Conservation (phyloP, 75 land plant genomes). For the Chamaecyparis obtusa region DNA sequence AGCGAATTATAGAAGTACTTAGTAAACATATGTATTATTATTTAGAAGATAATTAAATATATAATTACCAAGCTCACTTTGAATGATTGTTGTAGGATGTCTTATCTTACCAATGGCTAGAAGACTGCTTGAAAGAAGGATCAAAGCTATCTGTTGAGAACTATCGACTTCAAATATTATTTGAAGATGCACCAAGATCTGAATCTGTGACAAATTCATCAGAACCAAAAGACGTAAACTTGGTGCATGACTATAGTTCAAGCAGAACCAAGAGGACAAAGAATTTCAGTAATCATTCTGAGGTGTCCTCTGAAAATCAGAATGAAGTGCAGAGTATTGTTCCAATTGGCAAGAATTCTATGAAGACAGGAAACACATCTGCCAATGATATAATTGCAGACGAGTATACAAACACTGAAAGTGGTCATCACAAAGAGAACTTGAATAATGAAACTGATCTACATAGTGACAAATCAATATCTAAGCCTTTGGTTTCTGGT, state of each 20-base stretch:
- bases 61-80: background rate
- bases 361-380: background rate
- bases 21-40: background rate
- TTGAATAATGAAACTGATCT: background rate
- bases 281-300: background rate
- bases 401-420: constrained; percentile 3
- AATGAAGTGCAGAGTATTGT: background rate
- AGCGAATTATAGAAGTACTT: background rate
- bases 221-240: constrained; percentile 2
- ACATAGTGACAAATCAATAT: background rate
- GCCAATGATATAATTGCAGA: background rate
- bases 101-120: constrained; percentile 78
- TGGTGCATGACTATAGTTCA: constrained; percentile 4
- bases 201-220: constrained; percentile 5
- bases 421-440: background rate
- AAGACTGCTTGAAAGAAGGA: constrained; percentile 75
- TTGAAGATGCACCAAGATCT: constrained; percentile 15
- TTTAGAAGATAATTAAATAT: background rate
- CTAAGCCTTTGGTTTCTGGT: background rate
- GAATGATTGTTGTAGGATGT: constrained; percentile 45
- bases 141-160: constrained; percentile 46
- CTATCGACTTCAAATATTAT: constrained; percentile 36
- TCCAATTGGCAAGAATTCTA: background rate
- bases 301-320: background rate
- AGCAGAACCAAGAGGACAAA: constrained; percentile 12